Evolutionary conservation across 805 yeast species (phyloP).

Genomic region (Saccharomyces eubayanus): DNA sequence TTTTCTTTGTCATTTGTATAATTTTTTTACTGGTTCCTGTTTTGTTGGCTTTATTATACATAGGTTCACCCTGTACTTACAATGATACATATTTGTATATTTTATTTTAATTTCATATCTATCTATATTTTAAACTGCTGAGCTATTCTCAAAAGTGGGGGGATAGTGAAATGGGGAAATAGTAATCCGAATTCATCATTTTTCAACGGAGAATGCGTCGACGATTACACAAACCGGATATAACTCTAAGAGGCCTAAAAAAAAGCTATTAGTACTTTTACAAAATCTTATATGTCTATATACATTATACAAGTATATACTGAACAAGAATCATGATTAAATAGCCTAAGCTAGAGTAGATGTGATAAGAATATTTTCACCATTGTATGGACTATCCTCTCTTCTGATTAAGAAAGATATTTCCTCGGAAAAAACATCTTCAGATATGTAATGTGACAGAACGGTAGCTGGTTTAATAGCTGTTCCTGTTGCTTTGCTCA

Average conservation of each 20-base stretch:
- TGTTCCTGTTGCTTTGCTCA: neutral
- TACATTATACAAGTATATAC: neutral
- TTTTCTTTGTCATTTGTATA: neutral
- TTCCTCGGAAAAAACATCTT: neutral
- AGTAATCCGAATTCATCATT: too few relatives aligned
- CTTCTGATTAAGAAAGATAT: neutral
- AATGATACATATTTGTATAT: neutral
- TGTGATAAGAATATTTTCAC: neutral
- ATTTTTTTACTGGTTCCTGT: neutral
- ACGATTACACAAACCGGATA: too few relatives aligned
- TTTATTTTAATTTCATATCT: neutral
- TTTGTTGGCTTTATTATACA: neutral
- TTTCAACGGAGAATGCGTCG: too few relatives aligned
- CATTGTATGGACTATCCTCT: neutral
- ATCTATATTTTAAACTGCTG: neutral
- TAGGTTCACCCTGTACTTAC: neutral
- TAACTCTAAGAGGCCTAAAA: too few relatives aligned
- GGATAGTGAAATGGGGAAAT: too few relatives aligned
- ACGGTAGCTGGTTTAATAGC: neutral
- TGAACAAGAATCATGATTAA: neutral
- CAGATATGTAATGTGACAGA: neutral
- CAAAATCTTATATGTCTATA: neutral
- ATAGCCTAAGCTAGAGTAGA: neutral
- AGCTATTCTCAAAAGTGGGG: neutral
- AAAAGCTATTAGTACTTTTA: too few relatives aligned